Evolutionary conservation across 2,329 filamentous ascomycete genomes (phyloP), one percentile per base, ranked within the genome.

Genomic region (Botrytis elliptica): DNA sequence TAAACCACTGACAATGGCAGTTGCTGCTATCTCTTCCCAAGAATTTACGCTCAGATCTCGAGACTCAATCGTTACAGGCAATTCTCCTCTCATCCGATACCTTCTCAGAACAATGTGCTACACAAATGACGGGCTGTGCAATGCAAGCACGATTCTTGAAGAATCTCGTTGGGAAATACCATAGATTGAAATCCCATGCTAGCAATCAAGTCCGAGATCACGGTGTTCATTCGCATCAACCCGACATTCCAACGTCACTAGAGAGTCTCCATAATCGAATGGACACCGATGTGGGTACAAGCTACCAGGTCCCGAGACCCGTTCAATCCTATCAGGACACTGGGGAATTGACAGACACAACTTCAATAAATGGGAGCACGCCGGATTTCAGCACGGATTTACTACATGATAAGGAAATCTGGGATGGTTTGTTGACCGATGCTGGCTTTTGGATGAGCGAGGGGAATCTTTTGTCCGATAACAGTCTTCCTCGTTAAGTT

Each of bases 101-200:
- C 2, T 82, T 82, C 55, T 77, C 77, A 14, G 73, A 78, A 14
- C 81, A 82, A 69, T 77, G 78, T 18, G 80, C 80, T 0, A 77
- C 79, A 1, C 64, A 77, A 3, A 78, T 74, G 40, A 80, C 78
- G 5, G 79, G 78, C 4, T 82, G 81, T 60, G 79, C 79, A 4
- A 76, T 82, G 14, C 81, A 83, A 74, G 77, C 81, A 16, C 75
- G 75, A 16, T 83, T 82, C 49, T 75, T 83, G 2, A 71, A 75
- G 33, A 81, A 77, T 42, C 75, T 81, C 14, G 64, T 76, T 46
- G 64, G 72, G 20, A 75, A 76, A 57, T 78, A 78, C n/a, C 70
- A 75, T 49, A 64, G 22, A 6, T 55, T 74, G 20, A 69, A 75
- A 52, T 70, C 57, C 4, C 67, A 74, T 29, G 44, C 46, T 22